Base-by-base conservation (phyloP, 164 flowering plant genomes). In the Chloranthus sessilifolius region DNA sequence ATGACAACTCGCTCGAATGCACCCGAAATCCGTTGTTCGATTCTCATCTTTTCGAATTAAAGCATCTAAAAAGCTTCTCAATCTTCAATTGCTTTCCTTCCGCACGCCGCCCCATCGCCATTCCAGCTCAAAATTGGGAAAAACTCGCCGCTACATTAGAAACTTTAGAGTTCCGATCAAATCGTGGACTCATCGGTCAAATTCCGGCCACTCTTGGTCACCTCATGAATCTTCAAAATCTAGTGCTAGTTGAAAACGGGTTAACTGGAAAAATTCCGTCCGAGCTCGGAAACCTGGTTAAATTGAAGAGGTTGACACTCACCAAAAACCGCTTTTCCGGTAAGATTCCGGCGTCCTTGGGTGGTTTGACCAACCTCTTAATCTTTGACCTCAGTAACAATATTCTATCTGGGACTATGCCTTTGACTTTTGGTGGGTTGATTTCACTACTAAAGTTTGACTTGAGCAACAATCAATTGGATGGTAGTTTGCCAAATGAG, bases 321-420 rank as follows among this genome's bases (percentile, higher is more conserved):
- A 56, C 90, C 1, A 81, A 77, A 23, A 88, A 82, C 45, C 10
- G 26, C 16, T 59, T 84, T 34, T 38, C 65, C 0, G 96, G 90
- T 7, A 47, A 5, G 24, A 68, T 91, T 19, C 92, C 90, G 1
- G 59, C 61, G 5, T 68, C 59, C 53, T 43, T 81, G 38, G 81
- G 81, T 12, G 64, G 53, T 6, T 66, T 82, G 23, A 59, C 16
- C 6, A 47, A 74, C 55, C 79, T 91, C 1, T 34, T 91, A 45
- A 91, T 91, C 31, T 34, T 91, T 20, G 98, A 91, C 53, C 45
- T 78, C 23, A 85, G 96, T 50, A 70, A 84, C 50, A 91, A 91
- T 52, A 60, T 47, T 39, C 70, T 91, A 1, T 73, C 83, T 25
- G 95, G 94, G 44, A 7, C 68, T 14, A 24, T 87, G 58, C 91